phyloP scores from a whole-genome alignment of 208 protist species.

The Trypanosoma conorhini region DNA sequence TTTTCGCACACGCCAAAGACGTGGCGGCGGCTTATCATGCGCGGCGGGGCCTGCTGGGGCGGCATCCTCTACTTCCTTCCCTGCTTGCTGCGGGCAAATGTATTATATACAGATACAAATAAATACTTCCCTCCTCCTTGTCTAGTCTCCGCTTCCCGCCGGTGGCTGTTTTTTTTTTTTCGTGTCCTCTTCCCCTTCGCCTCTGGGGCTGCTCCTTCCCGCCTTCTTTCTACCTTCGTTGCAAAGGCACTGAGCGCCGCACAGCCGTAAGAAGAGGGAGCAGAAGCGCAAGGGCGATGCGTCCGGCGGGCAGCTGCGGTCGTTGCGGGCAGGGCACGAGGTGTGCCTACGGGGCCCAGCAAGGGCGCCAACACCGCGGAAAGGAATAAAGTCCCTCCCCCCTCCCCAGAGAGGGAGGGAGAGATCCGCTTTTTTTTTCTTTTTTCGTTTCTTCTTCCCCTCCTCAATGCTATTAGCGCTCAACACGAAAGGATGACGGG shows the following conservation, averaged over 20 bases:
- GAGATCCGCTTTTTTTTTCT: too few relatives aligned
- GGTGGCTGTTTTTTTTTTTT: slow-evolving; percentile 27
- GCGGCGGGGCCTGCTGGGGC: slow-evolving; percentile 3
- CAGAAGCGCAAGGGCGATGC: slow-evolving; percentile 23
- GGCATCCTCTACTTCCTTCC: slow-evolving; percentile 16
- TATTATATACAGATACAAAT: slow-evolving; percentile 12
- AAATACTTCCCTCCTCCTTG: neutral
- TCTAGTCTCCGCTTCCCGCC: neutral
- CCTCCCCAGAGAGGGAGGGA: too few relatives aligned
- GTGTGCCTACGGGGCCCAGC: neutral
- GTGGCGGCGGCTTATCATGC: slow-evolving; percentile 88
- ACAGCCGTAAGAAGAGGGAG: neutral
- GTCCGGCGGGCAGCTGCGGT: slow-evolving; percentile 4
- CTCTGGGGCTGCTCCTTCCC: neutral
- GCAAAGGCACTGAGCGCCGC: neutral
- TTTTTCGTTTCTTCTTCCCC: too few relatives aligned
- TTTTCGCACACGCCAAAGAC: slow-evolving; percentile 94
- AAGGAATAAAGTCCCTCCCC: too few relatives aligned
- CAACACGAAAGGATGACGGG: too few relatives aligned
- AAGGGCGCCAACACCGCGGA: neutral
- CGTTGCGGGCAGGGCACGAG: too few relatives aligned
- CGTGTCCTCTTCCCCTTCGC: neutral
- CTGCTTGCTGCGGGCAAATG: neutral
- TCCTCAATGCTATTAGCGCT: too few relatives aligned
- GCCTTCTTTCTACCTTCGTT: neutral